Evolutionary conservation across 2,329 filamentous ascomycete genomes (phyloP).

Genomic region (Botrytis elliptica): DNA sequence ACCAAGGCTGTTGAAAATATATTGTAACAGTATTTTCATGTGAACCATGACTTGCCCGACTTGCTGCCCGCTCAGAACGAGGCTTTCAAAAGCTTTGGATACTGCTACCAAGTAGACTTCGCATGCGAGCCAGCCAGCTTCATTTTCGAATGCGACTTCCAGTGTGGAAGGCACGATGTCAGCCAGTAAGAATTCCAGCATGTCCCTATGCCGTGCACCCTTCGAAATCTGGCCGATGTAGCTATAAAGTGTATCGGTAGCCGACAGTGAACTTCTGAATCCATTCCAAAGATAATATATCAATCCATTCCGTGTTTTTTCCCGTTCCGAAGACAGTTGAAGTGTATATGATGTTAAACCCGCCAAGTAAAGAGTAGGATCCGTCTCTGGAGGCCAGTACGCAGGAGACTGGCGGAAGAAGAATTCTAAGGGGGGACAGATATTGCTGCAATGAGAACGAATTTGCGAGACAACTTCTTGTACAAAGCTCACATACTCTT

Average conservation of each 20-base stretch:
- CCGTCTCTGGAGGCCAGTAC: slow-evolving; percentile 36
- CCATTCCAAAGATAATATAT: slow-evolving; percentile 37
- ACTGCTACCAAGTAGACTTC: slow-evolving; percentile 32
- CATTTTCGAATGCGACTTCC: slow-evolving; percentile 29
- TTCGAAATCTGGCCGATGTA: slow-evolving; percentile 28
- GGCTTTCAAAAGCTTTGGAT: slow-evolving; percentile 17
- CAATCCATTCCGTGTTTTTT: slow-evolving; percentile 29
- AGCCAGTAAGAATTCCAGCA: slow-evolving; percentile 33
- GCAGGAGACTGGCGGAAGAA: slow-evolving; percentile 31
- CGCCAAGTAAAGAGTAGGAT: slow-evolving; percentile 35
- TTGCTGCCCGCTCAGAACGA: slow-evolving; percentile 21
- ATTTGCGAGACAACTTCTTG: slow-evolving; percentile 31
- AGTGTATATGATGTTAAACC: slow-evolving; percentile 35
- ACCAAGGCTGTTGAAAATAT: slow-evolving; percentile 29
- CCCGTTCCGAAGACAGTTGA: slow-evolving; percentile 27
- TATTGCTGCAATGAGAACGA: slow-evolving; percentile 32
- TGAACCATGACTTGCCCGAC: slow-evolving; percentile 20
- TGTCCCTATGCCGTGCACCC: slow-evolving; percentile 30
- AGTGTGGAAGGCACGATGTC: slow-evolving; percentile 35
- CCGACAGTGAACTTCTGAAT: slow-evolving; percentile 32
- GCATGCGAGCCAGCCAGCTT: slow-evolving; percentile 31
- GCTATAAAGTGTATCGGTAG: slow-evolving; percentile 20
- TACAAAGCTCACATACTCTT: slow-evolving; percentile 31
- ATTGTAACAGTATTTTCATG: slow-evolving; percentile 30
- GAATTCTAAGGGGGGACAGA: slow-evolving; percentile 32